Base-by-base conservation (phyloP, 495 filamentous ascomycete species). In the Talaromyces liani region DNA sequence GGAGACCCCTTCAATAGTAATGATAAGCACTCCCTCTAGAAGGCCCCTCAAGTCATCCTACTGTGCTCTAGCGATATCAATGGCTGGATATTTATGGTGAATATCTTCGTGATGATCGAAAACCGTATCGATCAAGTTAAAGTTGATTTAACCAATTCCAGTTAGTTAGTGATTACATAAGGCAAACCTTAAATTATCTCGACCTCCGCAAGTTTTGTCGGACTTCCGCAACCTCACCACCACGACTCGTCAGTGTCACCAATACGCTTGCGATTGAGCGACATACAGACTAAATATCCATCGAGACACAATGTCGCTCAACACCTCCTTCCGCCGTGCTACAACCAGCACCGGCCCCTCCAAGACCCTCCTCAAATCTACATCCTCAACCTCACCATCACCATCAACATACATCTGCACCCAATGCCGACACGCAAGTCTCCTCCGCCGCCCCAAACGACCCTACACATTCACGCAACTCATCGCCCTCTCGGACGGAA, bases 391-490 rank as follows among this genome's bases (percentile, higher is more conserved):
- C 65, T 67, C 65, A 63, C 69, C 68, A 66, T 65, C 65, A 64
- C 64, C 72, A 60, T 75, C 76, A 67, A 76, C 77, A 57, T 78
- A 78, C 69, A 67, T 78, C 70, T 79, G 75, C 70, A 72, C 73
- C 60, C 78, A 78, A 81, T 76, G 78, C 73, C 89, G 91, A n/a
- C 85, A 92, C 72, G 95, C 94, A 25, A 90, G 88, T n/a, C 89
- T 96, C 64, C 84, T 98, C 70, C 85, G 83, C 36, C 92, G 95
- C 3, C 91, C 91, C 16, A 87, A 90, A 69, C 88, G 93, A 4
- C 94, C 94, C 34, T 97, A 97, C 84, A 91, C 88, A 67, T 97
- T 96, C 85, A 96, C 94, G 22, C 94, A 98, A 77, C 87, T 98
- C 34, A 83, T 98, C 61, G 93, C 93, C 62, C 88, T 97, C 66